Evolutionary conservation across 139 green algal genomes (phyloP), one percentile per base, ranked within the genome.

Genomic region (Volvox africanus): DNA sequence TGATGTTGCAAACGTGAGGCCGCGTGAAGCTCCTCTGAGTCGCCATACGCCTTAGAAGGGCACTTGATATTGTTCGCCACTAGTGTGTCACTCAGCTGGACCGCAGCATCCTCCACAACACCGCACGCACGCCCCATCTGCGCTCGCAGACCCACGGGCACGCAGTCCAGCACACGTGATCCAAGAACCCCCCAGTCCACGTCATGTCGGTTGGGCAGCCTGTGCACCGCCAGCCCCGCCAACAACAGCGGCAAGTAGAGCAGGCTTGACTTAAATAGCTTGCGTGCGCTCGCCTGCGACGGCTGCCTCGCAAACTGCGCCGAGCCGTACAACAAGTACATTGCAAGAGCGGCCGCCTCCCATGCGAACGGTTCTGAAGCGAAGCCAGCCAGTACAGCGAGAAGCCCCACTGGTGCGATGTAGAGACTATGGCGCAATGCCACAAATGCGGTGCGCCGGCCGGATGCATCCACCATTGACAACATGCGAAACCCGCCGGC

Each of bases 221-320:
- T 93, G 93, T 99, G 98, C 21, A 97, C 26, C 17, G 97, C 91
- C 91, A 99, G 95, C 61, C 89, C 93, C 1, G 82, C 80, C 96
- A 99, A 97, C 88, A 98, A 95, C 50, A 98, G 35, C 30, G 98
- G 98, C 55, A 99, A 95, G 94, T 99, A 97, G 61, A 99, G 79
- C 82, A 99, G 94, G 83, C 94, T 98, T 79, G 94, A 94, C 37
- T 94, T 93, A 93, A 99, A 99, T 61, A 99, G 93, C 21, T 93
- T 92, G 20, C 98, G 93, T 11, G 98, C 98, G 17, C 94, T 93
- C 17, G 80, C 71, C 88, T 92, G 90, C 44, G 92, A 75, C 37
- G 89, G 90, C 36, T 89, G 80, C 76, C 89, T 75, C 89, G 94
- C 95, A 91, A 99, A 99, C n/a, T 93, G 89, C 37, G 94, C 91